Percentiles rank a stretch among this genome's conserved stretches.
Evolutionary conservation across 2,329 filamentous ascomycete genomes (phyloP).

Genomic region (Apiospora koreana): DNA sequence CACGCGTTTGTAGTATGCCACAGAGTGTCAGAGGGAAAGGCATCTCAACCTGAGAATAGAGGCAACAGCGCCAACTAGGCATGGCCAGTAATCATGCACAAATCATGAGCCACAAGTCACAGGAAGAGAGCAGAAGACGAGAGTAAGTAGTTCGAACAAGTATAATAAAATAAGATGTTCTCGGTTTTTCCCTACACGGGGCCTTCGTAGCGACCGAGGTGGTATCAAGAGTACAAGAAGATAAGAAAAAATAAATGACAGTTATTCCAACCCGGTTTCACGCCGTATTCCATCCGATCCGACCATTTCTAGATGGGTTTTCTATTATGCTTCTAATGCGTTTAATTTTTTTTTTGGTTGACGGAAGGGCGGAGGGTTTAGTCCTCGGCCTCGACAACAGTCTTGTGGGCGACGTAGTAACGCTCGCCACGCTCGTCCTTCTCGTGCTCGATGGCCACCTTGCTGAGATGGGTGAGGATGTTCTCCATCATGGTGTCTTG

Average conservation of each 20-base stretch:
- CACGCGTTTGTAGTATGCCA: too few relatives aligned
- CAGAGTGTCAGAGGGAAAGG: too few relatives aligned
- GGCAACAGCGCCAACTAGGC: too few relatives aligned
- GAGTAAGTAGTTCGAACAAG: background rate
- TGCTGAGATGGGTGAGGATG: constrained; percentile 51
- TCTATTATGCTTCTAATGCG: background rate
- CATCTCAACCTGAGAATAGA: background rate
- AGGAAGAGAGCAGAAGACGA: background rate
- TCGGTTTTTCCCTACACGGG: background rate
- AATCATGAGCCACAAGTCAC: background rate
- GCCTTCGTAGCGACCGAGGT: background rate
- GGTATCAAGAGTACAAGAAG: constrained; percentile 19
- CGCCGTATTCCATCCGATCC: background rate
- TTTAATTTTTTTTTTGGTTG: background rate
- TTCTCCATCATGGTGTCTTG: constrained; percentile 56
- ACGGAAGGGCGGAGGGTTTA: constrained; percentile 10
- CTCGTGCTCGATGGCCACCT: constrained; percentile 52
- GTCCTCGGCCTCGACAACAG: constrained; percentile 28
- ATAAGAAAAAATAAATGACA: constrained; percentile 13
- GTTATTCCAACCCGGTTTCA: constrained; percentile 9
- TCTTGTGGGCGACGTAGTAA: constrained; percentile 29
- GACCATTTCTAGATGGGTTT: background rate
- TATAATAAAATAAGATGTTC: background rate
- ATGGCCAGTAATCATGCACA: too few relatives aligned
- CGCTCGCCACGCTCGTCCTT: constrained; percentile 42